phyloP scores from a whole-genome alignment of 1,284 basidiomycete genomes.

The Schizophyllum commune region DNA sequence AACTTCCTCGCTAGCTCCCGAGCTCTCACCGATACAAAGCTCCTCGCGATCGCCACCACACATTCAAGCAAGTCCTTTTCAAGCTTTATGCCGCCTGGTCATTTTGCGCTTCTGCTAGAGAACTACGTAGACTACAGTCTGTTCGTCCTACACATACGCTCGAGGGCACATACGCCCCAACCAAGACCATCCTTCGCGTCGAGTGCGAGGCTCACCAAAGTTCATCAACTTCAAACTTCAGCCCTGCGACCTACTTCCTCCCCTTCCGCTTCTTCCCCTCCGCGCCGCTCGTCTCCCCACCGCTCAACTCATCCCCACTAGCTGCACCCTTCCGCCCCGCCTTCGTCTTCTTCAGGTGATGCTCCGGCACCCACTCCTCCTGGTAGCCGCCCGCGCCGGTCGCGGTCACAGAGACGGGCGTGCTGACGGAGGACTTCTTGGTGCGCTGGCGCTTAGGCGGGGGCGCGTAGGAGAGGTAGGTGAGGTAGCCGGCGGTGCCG shows the following conservation, averaged over 20 bases:
- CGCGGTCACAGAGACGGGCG: conserved; percentile 57
- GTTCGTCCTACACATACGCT: neutral
- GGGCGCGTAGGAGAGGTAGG: conserved; percentile 63
- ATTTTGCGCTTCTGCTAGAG: neutral
- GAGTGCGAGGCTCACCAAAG: too few relatives aligned
- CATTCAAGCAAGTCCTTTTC: too few relatives aligned
- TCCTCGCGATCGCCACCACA: too few relatives aligned
- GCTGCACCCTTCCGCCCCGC: conserved; percentile 36
- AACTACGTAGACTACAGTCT: neutral
- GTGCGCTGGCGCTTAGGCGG: conserved; percentile 42
- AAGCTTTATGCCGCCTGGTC: neutral
- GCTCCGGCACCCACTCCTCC: conserved; percentile 90
- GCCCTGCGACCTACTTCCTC: neutral
- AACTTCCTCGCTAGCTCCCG: too few relatives aligned
- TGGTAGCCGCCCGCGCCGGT: conserved; percentile 72
- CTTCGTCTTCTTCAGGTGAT: conserved; percentile 71
- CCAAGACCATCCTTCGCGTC: too few relatives aligned
- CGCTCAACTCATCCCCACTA: conserved; percentile 62
- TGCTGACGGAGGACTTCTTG: conserved; percentile 35
- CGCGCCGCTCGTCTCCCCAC: conserved; percentile 11
- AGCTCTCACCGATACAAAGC: too few relatives aligned
- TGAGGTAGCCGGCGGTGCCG: conserved; percentile 58
- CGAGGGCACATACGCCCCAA: neutral
- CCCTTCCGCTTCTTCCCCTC: conserved; percentile 13
- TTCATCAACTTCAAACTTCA: neutral